Evolutionary conservation across 1,284 basidiomycete species (phyloP).

Genomic region (Coniferiporia sulphurascens): DNA sequence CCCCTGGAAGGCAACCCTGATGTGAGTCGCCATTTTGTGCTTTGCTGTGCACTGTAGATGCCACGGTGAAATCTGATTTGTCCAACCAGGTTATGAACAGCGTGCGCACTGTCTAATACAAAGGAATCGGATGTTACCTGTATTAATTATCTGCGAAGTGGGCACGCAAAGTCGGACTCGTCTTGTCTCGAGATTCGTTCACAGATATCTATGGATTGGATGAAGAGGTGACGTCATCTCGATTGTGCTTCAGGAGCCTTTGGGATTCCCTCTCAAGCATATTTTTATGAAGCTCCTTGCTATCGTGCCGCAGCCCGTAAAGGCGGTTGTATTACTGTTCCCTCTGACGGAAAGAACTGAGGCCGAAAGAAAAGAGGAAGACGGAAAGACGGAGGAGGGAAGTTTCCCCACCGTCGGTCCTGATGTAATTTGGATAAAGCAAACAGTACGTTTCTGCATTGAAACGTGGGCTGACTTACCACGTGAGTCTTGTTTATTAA

Average conservation of each 20-base stretch:
- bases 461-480: background rate
- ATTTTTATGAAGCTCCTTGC: constrained; percentile 48
- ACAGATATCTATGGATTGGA: constrained; percentile 83
- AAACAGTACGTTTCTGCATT: constrained; percentile 46
- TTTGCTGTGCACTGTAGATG: constrained; percentile 3
- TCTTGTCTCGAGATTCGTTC: constrained; percentile 54
- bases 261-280: background rate
- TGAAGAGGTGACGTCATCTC: constrained; percentile 43
- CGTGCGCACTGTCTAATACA: constrained; percentile 12
- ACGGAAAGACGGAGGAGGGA: constrained; percentile 41
- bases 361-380: constrained; percentile 50
- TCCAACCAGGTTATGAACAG: constrained; percentile 23
- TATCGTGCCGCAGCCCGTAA: constrained; percentile 66
- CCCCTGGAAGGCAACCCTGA: constrained; percentile 77
- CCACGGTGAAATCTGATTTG: constrained; percentile 3
- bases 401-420: constrained; percentile 54
- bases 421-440: constrained; percentile 70
- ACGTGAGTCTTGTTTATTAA: background rate
- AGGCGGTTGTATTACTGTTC: constrained; percentile 81
- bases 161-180: constrained; percentile 71
- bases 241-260: background rate
- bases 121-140: background rate
- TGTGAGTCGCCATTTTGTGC: no score
- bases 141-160: constrained; percentile 44
- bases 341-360: constrained; percentile 57